phyloP scores from a whole-genome alignment of 2,329 filamentous ascomycete species.

The Drechslerella dactyloides region DNA sequence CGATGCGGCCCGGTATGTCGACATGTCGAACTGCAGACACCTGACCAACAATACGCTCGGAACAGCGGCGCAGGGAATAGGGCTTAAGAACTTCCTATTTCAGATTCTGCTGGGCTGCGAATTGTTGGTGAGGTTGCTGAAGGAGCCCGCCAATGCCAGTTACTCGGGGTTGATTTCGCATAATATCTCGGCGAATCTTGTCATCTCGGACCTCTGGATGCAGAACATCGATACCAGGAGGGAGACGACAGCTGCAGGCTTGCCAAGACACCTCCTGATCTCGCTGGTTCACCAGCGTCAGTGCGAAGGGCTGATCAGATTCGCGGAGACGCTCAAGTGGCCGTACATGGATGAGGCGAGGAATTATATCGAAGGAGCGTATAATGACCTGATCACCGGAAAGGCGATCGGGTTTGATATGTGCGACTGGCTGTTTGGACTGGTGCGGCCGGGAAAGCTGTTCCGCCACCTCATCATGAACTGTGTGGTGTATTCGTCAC shows the following conservation, averaged over 20 bases:
- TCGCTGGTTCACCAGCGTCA: slow-evolving; percentile 47
- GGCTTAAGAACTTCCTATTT: slow-evolving; percentile 44
- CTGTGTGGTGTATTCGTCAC: slow-evolving; percentile 42
- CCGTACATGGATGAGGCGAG: slow-evolving; percentile 44
- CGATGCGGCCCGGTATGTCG: slow-evolving; percentile 29
- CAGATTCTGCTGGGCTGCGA: slow-evolving; percentile 43
- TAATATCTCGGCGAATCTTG: slow-evolving; percentile 44
- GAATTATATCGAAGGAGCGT: slow-evolving; percentile 48
- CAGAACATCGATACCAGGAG: slow-evolving; percentile 47
- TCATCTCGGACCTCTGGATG: slow-evolving; percentile 46
- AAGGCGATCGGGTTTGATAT: slow-evolving; percentile 44
- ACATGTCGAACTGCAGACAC: slow-evolving; percentile 47
- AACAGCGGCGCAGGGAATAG: slow-evolving; percentile 35
- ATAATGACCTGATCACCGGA: slow-evolving; percentile 42
- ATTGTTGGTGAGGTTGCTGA: slow-evolving; percentile 35
- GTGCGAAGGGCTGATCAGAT: slow-evolving; percentile 44
- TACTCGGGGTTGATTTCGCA: slow-evolving; percentile 40
- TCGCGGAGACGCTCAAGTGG: slow-evolving; percentile 50
- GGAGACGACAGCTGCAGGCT: slow-evolving; percentile 29
- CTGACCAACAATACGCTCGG: slow-evolving; percentile 46
- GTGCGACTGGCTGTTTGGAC: slow-evolving; percentile 49
- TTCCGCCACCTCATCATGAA: slow-evolving; percentile 49
- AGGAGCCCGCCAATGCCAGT: slow-evolving; percentile 29
- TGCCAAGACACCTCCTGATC: slow-evolving; percentile 39
- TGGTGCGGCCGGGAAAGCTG: slow-evolving; percentile 45